A percentile compares a stretch with the other conserved stretches of the same genome.
Evolutionary conservation across 306 rosid species (phyloP).

Genomic region (Pyrus pyrifolia): DNA sequence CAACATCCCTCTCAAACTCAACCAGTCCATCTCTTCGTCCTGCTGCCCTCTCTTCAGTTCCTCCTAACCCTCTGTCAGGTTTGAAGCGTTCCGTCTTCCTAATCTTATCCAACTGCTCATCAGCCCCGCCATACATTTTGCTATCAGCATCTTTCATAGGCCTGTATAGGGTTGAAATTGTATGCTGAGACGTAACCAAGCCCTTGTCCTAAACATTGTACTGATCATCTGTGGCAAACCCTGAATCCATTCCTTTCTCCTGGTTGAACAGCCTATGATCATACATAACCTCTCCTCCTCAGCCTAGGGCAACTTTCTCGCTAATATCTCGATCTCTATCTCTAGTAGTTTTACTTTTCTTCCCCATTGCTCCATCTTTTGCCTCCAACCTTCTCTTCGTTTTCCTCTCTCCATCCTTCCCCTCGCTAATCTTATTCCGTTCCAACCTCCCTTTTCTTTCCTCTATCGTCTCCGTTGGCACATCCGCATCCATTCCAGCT

Average conservation of each 20-base stretch:
- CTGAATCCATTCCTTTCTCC: constrained; percentile 82
- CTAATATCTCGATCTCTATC: constrained; percentile 88
- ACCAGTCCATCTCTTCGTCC: constrained; percentile 68
- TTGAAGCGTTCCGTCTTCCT: constrained; percentile 85
- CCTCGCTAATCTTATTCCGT: constrained; percentile 77
- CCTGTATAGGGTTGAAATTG: constrained; percentile 74
- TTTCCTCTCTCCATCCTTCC: constrained; percentile 76
- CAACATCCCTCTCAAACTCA: constrained; percentile 70
- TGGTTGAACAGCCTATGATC: constrained; percentile 90
- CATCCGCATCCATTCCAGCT: constrained; percentile 57
- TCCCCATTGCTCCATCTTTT: constrained; percentile 86
- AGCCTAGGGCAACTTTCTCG: constrained; percentile 89
- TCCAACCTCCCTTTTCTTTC: constrained; percentile 59
- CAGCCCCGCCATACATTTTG: constrained; percentile 73
- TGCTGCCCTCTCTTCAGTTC: constrained; percentile 44
- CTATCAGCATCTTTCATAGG: constrained; percentile 75
- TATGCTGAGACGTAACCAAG: constrained; percentile 69
- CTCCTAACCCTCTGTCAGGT: constrained; percentile 60
- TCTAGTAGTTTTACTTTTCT: constrained; percentile 84
- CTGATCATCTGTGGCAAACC: constrained; percentile 80
- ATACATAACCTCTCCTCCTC: constrained; percentile 76
- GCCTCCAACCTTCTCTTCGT: constrained; percentile 87
- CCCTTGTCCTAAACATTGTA: constrained; percentile 85
- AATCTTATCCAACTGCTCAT: constrained; percentile 86
- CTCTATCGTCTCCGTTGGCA: constrained; percentile 54